Base-by-base conservation (phyloP, 2,329 filamentous ascomycete species). In the Ceratocystis colombiana region DNA sequence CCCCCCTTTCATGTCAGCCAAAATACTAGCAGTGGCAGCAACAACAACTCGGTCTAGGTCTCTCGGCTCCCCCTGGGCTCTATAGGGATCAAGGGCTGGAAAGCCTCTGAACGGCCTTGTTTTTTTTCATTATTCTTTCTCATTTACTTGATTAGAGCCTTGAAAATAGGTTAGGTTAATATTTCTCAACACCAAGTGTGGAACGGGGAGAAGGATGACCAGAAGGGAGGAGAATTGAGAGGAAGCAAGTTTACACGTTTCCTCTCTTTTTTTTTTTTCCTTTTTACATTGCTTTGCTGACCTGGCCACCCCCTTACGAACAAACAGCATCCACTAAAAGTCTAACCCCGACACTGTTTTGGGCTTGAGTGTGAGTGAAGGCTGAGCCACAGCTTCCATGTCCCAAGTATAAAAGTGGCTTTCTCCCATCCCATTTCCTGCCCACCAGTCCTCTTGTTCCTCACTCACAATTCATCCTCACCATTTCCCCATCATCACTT, bases 391-490 rank as follows among this genome's bases (percentile, higher is more conserved):
- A 28, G 20, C 41, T 62, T 45, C 30, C 61, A 25, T 17, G 20
- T 44, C 20, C 45, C 45, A 48, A 62, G 45, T 66, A 66, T 66
- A 66, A 66, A 66, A 22, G n/a, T 50, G 10, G 59, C 65, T 62
- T 44, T 22, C 44, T 62, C 46, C 65, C 57, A 64, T 62, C 61
- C 61, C 22, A 70, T 69, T 57, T 68, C 71, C 15, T 8, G 22
- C 22, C 30, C 5, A 12, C 17, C 20, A 55, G 8, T 25, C 25
- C 22, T 63, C 44, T 64, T 64, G 37, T 22, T 25, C 37, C n/a
- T 37, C 55, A 59, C 33, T 30, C 25, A 59, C 55, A 10, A 25
- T 45, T 53, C 41, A 48, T 37, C 61, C 12, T 62, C 17, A 59
- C 22, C 37, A 46, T 62, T 62, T 20, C 59, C 20, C 59, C 22